Base-by-base conservation (phyloP, 2,329 filamentous ascomycete genomes). In the Ophiostoma tasmaniense region DNA sequence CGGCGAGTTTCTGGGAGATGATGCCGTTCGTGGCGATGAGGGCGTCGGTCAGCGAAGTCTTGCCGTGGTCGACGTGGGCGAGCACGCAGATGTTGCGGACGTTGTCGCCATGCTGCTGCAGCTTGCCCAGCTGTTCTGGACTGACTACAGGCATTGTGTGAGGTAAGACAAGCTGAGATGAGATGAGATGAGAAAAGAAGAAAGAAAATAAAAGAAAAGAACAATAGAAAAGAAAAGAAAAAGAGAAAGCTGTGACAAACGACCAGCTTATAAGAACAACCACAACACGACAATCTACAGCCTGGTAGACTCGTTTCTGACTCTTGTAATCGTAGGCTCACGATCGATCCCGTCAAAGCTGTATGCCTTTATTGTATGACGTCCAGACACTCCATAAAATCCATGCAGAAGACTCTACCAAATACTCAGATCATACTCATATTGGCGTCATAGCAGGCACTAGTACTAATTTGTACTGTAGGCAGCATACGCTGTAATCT, bases 21-120 rank as follows among this genome's bases (percentile, higher is more conserved):
- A 99, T 98, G 81, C 95, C 95, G 85, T 99, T 99, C 73, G 95
- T 98, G 79, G 95, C 94, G 76, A 99, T 91, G 67, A 99, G 87
- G 71, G 93, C 93, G 79, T 99, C 95, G 70, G 93, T 96, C 74
- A 99, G 87, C 42, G 95, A 98, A 2, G 95, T 99, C 80, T 99
- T 99, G 76, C 95, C 95, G 84, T 99, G 95, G 79, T 99, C 95
- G 75, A 98, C 94, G 78, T 98, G 94, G 64, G 94, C 94, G 73
- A 98, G 81, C 75, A 98, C 97, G 79, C 94, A 97, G 73, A 97
- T 97, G 91, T 99, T 99, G 82, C 95, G 87, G 77, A 99, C 90
- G 79, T 93, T 91, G 73, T 93, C 88, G 74, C 93, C 87, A 77
- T 93, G 90, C 78, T 88, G 87, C 83, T 99, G 95, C 74, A 99